A percentile compares a stretch with the other conserved stretches of the same genome.
Evolutionary conservation across 2,329 filamentous ascomycete genomes (phyloP).

Genomic region (Penicillium sp.): DNA sequence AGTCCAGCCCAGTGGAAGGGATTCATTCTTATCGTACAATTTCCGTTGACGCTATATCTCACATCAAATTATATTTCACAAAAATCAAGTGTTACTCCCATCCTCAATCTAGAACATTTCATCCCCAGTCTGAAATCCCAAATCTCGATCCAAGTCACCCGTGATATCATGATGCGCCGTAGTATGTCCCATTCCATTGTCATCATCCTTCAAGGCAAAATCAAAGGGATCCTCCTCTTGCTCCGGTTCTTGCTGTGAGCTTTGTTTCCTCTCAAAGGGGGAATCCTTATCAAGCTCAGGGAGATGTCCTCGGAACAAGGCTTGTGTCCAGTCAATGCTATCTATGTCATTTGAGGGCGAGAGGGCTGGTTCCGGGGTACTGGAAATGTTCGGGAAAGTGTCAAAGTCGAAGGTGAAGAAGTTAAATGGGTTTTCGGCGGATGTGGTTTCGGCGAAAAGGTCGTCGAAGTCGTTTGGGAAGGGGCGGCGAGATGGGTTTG

Average conservation of each 20-base stretch:
- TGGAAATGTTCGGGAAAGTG: slow-evolving; percentile 17
- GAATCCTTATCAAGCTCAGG: slow-evolving; percentile 6
- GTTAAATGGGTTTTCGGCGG: slow-evolving; percentile 17
- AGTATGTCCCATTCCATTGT: neutral
- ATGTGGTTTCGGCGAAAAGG: slow-evolving; percentile 16
- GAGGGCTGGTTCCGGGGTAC: slow-evolving; percentile 6
- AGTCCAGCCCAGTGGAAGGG: neutral
- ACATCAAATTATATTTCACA: neutral
- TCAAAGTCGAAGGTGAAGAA: slow-evolving; percentile 28
- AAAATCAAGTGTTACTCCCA: neutral
- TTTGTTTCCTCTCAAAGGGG: slow-evolving; percentile 9
- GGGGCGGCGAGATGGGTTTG: slow-evolving; percentile 14
- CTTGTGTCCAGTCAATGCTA: slow-evolving; percentile 30
- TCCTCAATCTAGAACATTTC: slow-evolving; percentile 25
- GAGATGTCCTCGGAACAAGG: slow-evolving; percentile 25
- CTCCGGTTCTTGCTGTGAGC: neutral
- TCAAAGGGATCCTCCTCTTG: slow-evolving; percentile 20
- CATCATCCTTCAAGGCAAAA: slow-evolving; percentile 19
- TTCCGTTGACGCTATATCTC: too few species aligned
- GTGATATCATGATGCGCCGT: slow-evolving; percentile 28
- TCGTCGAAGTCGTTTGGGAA: slow-evolving; percentile 28
- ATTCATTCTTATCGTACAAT: too few species aligned
- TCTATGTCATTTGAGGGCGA: slow-evolving; percentile 21
- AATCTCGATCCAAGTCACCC: slow-evolving; percentile 38
- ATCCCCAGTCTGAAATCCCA: slow-evolving; percentile 33